Base-by-base conservation (phyloP, 345 rosid genomes). In the Eutrema heterophyllum region DNA sequence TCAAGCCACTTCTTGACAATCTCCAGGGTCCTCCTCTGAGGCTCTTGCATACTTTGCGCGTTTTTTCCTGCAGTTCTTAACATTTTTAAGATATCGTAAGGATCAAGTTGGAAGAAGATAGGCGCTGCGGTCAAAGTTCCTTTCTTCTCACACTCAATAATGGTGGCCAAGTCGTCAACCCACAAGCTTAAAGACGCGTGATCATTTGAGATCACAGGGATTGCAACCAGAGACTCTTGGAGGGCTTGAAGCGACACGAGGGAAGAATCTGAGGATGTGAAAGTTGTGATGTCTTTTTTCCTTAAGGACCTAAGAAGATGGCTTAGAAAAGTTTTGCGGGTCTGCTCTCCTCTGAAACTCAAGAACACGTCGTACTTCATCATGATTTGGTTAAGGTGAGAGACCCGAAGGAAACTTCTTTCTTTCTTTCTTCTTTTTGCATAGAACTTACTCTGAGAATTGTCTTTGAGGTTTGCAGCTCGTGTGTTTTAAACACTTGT, bases 251-350 rank as follows among this genome's bases (percentile, higher is more conserved):
- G 12, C 12, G 41, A 38, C 41, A 9, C 41, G 12, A 9, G 41
- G 41, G 41, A 38, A 9, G 41, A 38, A 26, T 38, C 66, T 0
- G 68, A 45, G 53, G 68, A 11, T 63, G 13, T 27, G 54, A 44
- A 63, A 14, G 14, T 16, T 64, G 40, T 45, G 41, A 64, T 64
- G 54, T 11, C 14, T 14, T 46, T 27, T 7, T 9, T 29, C n/a
- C 45, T 32, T 1, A 64, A 64, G 1, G 55, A 4, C 1, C 5
- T 5, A 9, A 29, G 7, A 21, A 51, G 56, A 36, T 67, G 71
- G 36, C 71, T 67, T 0, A 51, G 9, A n/a, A 67, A 67, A n/a
- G 35, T 36, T 67, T 39, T 67, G 36, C 71, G 71, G 9, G 9
- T 50, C 18, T 36, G 5, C 18, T 6, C 52, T 4, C 71, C 71